Evolutionary conservation across 495 filamentous ascomycete species (phyloP), one percentile per base, ranked within the genome.

Genomic region (Neurospora africana): DNA sequence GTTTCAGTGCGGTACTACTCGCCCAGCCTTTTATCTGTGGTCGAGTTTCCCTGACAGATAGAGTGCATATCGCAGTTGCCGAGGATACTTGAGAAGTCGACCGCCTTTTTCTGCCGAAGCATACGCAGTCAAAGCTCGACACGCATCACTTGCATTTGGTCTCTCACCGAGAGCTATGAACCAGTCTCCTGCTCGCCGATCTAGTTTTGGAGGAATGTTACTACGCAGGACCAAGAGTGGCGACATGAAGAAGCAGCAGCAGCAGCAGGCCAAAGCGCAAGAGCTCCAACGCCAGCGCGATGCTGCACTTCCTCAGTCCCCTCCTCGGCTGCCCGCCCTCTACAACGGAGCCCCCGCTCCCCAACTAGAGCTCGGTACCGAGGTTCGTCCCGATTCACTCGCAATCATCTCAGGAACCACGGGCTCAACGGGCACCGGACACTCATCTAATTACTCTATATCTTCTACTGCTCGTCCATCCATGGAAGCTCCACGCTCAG

Each of bases 191-290:
- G 76, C 81, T 74, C 85, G 86, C 78, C 84, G 86, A 74, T 83
- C 86, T 53, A 86, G 85, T 75, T 81, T 88, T 77, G 86, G 53
- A 61, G 53, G 86, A 71, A 84, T 86, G 78, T 92, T 96, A 79
- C 87, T 96, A 69, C 90, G 91, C 79, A 91, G 93, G 75, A 90
- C 88, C 76, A 95, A 92, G 83, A 95, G 92, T 58, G 90, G 89
- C 44, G 92, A 89, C 81, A 86, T 93, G 78, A 90, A 88, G 79
- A 91, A 86, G 86, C 93, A 91, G 84, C 83, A 84, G 84, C 83
- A 84, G 72, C 85, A 87, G 78, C 79, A 80, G 41, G 79, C 77
- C 11, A 76, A 82, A 79, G 87, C 91, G 78, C 88, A 91, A 76
- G 90, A 93, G 78, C 84, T 89, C 69, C 87, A 87, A 75, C 88